phyloP scores from a whole-genome alignment of 2,329 filamentous ascomycete species.

The Curvularia sp. region DNA sequence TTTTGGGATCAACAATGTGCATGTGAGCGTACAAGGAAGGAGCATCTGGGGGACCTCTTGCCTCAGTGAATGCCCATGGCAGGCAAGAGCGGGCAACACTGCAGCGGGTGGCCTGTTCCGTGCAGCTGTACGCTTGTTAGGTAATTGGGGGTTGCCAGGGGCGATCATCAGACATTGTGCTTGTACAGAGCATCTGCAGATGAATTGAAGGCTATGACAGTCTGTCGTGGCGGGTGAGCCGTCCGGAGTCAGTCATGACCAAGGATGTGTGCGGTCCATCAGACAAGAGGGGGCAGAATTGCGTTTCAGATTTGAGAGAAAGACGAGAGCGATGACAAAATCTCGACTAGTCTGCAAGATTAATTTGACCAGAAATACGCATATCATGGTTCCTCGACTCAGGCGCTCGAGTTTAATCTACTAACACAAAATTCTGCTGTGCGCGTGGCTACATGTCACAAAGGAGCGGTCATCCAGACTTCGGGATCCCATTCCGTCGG shows the following conservation, averaged over 20 bases:
- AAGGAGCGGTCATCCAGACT: not conserved
- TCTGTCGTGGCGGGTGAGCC: not conserved
- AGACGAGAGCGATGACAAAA: not conserved
- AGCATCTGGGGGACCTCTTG: not conserved
- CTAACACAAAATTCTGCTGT: conserved; percentile 7
- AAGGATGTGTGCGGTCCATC: not conserved
- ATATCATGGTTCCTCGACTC: not conserved
- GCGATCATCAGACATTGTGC: not conserved
- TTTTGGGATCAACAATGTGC: not conserved
- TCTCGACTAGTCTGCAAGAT: too few relatives aligned
- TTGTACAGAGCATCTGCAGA: not conserved
- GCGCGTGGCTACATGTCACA: conserved; percentile 12
- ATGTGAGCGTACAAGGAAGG: conserved; percentile 1
- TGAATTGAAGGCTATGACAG: not conserved
- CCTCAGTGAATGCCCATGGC: not conserved
- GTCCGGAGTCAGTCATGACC: not conserved
- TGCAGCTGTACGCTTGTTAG: not conserved
- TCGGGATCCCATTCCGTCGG: not conserved
- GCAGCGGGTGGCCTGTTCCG: not conserved
- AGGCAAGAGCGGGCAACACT: not conserved
- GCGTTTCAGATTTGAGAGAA: not conserved
- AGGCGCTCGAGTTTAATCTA: not conserved
- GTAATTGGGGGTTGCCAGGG: not conserved
- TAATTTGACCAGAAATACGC: not conserved
- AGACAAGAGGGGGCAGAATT: not conserved